Base-by-base conservation (phyloP, 2,329 filamentous ascomycete species). In the Ophiocordyceps robertsii region DNA sequence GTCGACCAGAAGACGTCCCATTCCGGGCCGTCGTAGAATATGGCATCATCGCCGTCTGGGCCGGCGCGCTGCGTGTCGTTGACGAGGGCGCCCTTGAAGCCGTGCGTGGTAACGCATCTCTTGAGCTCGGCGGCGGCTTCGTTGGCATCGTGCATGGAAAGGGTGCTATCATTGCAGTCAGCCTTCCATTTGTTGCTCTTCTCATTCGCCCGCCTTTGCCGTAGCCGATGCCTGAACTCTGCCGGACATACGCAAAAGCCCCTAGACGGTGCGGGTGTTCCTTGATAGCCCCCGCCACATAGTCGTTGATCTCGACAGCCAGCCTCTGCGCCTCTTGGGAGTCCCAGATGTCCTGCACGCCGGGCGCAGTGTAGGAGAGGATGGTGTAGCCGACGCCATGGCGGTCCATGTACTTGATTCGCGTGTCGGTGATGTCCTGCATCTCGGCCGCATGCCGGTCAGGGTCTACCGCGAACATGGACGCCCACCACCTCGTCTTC, bases 1-100 rank as follows among this genome's bases (percentile, higher is more conserved):
- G 68, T 70, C 12, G 64, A 53, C 77, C 77, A 82, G 65, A 82
- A 81, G 19, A 69, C 56, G 48, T 78, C 74, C 66, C 71, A 83
- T 46, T 73, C 68, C 0, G 70, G 65, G 9, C 67, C 62, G 52
- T 82, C 79, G 59, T 81, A 82, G 60, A 80, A 82, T 54, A 81
- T 62, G 64, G 77, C 72, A 21, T 69, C 68, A 43, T 79, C 73
- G 32, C 75, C 76, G 44, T 78, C 72, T 0, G 61, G 47, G 3
- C 75, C 75, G 14, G 73, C 66, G 27, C 72, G 69, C 52, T 82
- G 78, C 2, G 68, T 74, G 53, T 80, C 74, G 51, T 79, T 79
- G 38, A 82, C 67, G 5, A 82, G 59, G 4, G 68, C 75, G 3
- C 78, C 77, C 46, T 75, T 69, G 62, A 82, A 81, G n/a, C 76